Conservation (phyloP, 305 asterid species). For the Coffea humblotiana region DNA sequence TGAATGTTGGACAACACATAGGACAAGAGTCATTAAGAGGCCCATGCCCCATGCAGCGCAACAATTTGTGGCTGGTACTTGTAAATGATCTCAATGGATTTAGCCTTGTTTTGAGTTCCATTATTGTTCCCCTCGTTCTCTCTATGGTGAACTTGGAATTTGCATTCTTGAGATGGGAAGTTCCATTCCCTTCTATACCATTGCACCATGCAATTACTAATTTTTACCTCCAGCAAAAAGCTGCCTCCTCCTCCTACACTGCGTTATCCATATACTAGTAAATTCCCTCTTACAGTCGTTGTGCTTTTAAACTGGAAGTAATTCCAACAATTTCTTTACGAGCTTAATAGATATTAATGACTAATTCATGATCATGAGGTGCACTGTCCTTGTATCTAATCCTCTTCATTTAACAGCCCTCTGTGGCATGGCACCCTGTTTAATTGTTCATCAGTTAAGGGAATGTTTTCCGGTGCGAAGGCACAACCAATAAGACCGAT, state of each 20-base stretch:
- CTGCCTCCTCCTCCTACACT: background rate
- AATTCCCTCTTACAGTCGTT: background rate
- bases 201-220: background rate
- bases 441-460: too few species aligned
- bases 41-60: conserved; percentile 6
- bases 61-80: conserved; percentile 8
- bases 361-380: background rate
- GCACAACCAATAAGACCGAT: too few species aligned
- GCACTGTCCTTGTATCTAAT: background rate
- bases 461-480: too few species aligned
- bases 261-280: background rate
- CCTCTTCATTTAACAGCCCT: too few species aligned
- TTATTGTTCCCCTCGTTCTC: background rate
- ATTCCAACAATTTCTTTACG: background rate
- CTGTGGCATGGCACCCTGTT: too few species aligned
- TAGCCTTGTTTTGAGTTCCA: background rate
- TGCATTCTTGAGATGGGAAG: background rate
- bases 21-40: conserved; percentile 23
- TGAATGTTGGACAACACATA: conserved; percentile 10
- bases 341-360: background rate
- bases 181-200: background rate
- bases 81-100: background rate
- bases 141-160: background rate
- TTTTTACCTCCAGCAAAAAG: background rate
- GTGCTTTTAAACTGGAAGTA: background rate